These are phyloP conservation scores for Passiflora organensis DNA, from an alignment of 345 rosid species.

Conservation along the genomic window DNA sequence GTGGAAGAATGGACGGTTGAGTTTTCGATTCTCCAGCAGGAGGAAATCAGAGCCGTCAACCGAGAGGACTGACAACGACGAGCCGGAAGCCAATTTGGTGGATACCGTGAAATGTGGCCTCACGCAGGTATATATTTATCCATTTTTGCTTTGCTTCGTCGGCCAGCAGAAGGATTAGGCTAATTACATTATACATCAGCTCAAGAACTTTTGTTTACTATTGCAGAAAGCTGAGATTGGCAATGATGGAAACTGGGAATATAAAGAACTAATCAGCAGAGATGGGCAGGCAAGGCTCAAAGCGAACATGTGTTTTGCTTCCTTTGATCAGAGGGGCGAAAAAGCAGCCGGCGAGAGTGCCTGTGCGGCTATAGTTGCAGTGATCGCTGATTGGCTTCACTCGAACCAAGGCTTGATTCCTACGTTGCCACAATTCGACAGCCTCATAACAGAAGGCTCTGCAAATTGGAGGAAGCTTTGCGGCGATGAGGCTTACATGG, in stretches of 20 bases:
- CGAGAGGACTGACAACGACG: neutral
- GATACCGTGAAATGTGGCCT: no score
- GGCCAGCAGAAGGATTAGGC: no score
- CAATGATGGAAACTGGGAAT: constrained; percentile 20
- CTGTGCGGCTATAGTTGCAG: constrained; percentile 25
- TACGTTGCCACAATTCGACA: constrained; percentile 20
- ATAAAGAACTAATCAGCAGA: constrained; percentile 31
- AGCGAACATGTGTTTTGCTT: constrained; percentile 34
- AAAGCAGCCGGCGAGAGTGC: constrained; percentile 34
- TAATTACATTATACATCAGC: no score
- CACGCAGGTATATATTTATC: neutral
- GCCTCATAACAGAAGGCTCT: constrained; percentile 33
- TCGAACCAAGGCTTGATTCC: constrained; percentile 24
- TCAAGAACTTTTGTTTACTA: no score
- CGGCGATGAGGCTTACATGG: constrained; percentile 5
- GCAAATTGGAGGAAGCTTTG: constrained; percentile 30
- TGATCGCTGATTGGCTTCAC: constrained; percentile 30
- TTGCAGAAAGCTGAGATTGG: constrained; percentile 4
- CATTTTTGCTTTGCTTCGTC: no score
- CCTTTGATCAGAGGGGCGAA: constrained; percentile 36
- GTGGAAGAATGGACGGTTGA: constrained; percentile 19
- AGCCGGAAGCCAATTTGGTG: neutral
- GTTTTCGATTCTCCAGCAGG: neutral
- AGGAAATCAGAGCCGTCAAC: constrained; percentile 7
- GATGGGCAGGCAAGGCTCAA: constrained; percentile 34